These are phyloP conservation scores for Podospora pseudoanserina DNA, from an alignment of 495 filamentous ascomycete species.

Conservation along the genomic window DNA sequence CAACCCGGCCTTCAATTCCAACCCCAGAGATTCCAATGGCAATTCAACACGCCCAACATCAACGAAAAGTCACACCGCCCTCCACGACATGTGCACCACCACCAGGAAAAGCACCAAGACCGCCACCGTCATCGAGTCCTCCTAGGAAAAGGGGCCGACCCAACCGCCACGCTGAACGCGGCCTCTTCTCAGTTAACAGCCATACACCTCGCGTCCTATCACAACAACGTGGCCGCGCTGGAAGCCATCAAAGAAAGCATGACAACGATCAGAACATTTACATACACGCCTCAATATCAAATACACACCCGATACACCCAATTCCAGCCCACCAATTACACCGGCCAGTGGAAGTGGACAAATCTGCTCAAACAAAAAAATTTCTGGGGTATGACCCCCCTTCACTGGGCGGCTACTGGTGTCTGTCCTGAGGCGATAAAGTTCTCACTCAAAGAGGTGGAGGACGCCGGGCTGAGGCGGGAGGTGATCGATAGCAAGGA, in stretches of 20 bases:
- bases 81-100: not conserved
- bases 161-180: not conserved
- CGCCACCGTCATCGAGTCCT: not conserved
- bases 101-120: too few relatives aligned
- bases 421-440: not conserved
- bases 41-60: too few relatives aligned
- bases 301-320: too few relatives aligned
- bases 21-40: too few relatives aligned
- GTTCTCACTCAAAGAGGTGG: not conserved
- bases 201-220: not conserved
- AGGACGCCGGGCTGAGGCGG: not conserved
- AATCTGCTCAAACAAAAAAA: not conserved
- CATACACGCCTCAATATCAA: too few relatives aligned
- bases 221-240: not conserved
- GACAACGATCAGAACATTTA: not conserved
- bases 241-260: not conserved
- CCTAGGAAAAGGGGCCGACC: not conserved
- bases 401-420: not conserved
- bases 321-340: too few relatives aligned
- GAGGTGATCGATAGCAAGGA: not conserved
- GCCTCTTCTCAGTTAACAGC: not conserved
- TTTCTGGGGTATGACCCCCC: not conserved
- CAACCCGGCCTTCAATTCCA: too few relatives aligned
- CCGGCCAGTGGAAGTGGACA: not conserved
- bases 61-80: not conserved